Evolutionary conservation across 192 early-diverging fungal species (phyloP), one percentile per base, ranked within the genome.

Genomic region (Entophlyctis luteolus): DNA sequence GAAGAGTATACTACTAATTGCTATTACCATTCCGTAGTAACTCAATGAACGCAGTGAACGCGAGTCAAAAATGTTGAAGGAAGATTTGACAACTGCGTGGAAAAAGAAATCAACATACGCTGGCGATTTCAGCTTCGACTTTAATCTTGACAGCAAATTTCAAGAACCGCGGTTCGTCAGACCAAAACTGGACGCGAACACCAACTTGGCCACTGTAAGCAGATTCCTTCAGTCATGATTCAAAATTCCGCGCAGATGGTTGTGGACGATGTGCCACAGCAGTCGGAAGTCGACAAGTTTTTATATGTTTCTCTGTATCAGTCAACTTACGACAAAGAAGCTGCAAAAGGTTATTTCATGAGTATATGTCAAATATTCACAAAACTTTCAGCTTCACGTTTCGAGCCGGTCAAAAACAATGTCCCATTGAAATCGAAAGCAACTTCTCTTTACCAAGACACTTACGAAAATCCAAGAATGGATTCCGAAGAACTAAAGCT

Each of bases 271-370:
- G 33, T 36, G 5, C 68, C 68, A 20, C 50, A 55, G 12, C 68
- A 70, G 36, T 6, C 28, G 48, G 68, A 70, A 8, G 59, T 70
- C 16, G 68, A 70, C 49, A 62, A 38, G 49, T 62, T 70, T 27
- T 48, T 70, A 6, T 70, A 70, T 47, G 49, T 70, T 8, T 70
- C 68, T 2, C 59, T 70, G 14, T 70, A 70, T 60, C 68, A 70
- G 53, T 18, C 59, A 20, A 53, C 54, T 16, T 70, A 33, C 54
- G 49, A 70, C 20, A 16, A 22, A 23, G 35, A 55, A 42, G 23
- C 38, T 4, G 34, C 53, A 28, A 23, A 42, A 52, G 12, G 32
- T 16, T 12, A 16, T 12, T 45, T 16, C 42, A 45, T 20, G 14
- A 45, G 20, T 12, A 45, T 16, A 45, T 45, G 14, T 20, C 42